Percentiles rank a stretch among this genome's conserved stretches.
Conservation (phyloP, 2,329 filamentous ascomycete species). For the Neocatenulostroma microsporum region DNA sequence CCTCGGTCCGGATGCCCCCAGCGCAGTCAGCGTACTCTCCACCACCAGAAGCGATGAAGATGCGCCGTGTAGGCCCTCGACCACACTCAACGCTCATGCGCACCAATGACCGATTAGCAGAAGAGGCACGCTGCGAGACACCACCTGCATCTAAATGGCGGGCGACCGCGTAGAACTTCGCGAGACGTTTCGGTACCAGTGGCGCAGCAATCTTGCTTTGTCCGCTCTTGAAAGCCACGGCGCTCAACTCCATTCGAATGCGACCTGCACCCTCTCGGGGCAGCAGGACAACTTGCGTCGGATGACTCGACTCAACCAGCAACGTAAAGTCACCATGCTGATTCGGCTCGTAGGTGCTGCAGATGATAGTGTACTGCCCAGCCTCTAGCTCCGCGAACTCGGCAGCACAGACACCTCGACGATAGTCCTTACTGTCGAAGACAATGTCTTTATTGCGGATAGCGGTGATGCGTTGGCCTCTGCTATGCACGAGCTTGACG, state of each 20-base stretch:
- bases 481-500: constrained; percentile 73
- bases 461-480: constrained; percentile 61
- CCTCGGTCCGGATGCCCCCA: constrained; percentile 56
- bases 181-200: constrained; percentile 45
- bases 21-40: constrained; percentile 66
- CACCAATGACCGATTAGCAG: constrained; percentile 43
- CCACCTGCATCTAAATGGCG: constrained; percentile 18
- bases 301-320: constrained; percentile 58
- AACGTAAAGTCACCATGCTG: constrained; percentile 69
- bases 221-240: constrained; percentile 43
- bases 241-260: constrained; percentile 53
- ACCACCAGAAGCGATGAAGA: constrained; percentile 59
- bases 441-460: constrained; percentile 71
- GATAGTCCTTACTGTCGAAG: constrained; percentile 79
- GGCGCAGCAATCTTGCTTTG: constrained; percentile 49
- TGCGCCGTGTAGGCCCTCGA: constrained; percentile 58
- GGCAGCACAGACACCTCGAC: constrained; percentile 66
- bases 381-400: constrained; percentile 53
- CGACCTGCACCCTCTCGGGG: constrained; percentile 68
- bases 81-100: constrained; percentile 67
- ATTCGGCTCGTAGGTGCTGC: constrained; percentile 79
- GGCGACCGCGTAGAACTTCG: constrained; percentile 26
- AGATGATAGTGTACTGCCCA: constrained; percentile 79
- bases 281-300: constrained; percentile 53
- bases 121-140: constrained; percentile 6